phyloP scores from a whole-genome alignment of 495 filamentous ascomycete species.

The Lasiosphaeris hirsuta region DNA sequence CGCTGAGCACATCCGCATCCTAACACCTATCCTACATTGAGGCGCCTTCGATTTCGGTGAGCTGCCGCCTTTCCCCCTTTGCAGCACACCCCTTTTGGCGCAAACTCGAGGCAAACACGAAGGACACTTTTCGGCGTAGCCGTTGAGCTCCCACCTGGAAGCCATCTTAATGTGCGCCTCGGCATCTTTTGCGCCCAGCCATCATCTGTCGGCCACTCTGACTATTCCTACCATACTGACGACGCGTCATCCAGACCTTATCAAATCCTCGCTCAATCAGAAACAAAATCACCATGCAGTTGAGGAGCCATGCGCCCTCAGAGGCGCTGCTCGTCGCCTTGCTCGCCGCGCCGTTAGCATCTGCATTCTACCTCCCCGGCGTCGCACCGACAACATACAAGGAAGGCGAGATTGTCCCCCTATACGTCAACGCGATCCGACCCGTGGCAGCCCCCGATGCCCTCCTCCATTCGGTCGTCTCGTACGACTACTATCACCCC shows the following conservation, averaged over 20 bases:
- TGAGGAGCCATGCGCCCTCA: constrained; percentile 43
- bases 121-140: no score
- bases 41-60: no score
- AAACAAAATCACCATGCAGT: constrained; percentile 39
- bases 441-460: constrained; percentile 76
- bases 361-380: constrained; percentile 93
- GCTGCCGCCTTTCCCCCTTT: no score
- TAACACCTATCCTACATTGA: no score
- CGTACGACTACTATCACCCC: constrained; percentile 92
- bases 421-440: constrained; percentile 89
- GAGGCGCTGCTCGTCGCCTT: constrained; percentile 46
- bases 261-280: neutral
- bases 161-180: no score
- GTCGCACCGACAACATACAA: constrained; percentile 93
- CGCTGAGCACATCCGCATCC: no score
- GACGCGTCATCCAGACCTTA: neutral
- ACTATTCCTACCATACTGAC: constrained; percentile 1
- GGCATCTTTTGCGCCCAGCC: neutral
- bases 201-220: neutral
- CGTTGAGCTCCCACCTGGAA: no score
- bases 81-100: no score
- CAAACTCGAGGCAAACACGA: no score
- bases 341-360: constrained; percentile 50
- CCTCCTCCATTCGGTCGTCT: constrained; percentile 81
- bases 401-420: constrained; percentile 68